These are phyloP conservation scores for Apiosordaria backusii DNA, from an alignment of 495 filamentous ascomycete species.

Conservation along the genomic window DNA sequence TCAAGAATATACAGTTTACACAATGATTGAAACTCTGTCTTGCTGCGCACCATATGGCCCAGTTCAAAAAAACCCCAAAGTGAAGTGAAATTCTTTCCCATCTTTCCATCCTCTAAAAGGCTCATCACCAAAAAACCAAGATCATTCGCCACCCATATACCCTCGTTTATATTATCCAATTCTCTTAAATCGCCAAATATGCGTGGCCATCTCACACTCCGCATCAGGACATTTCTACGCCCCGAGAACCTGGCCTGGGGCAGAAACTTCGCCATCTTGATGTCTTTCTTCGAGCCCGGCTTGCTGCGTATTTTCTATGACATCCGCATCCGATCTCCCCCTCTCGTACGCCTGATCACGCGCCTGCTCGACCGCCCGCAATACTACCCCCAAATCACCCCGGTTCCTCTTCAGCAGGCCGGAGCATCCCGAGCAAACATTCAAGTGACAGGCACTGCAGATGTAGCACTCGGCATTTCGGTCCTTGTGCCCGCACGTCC, in stretches of 20 bases:
- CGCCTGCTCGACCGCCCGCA: conserved; percentile 19
- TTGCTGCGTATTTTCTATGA: too few species aligned
- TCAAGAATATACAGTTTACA: not conserved
- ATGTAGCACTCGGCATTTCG: conserved; percentile 24
- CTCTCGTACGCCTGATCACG: too few species aligned
- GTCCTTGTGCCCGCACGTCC: conserved; percentile 31
- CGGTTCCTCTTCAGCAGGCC: conserved; percentile 11
- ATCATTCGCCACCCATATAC: too few species aligned
- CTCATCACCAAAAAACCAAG: not conserved
- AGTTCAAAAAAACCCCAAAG: not conserved
- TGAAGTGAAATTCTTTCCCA: not conserved
- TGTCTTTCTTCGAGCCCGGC: too few species aligned
- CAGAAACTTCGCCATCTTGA: too few species aligned
- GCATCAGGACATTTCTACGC: too few species aligned
- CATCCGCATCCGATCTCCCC: too few species aligned
- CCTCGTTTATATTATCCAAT: not conserved
- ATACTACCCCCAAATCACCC: conserved; percentile 23
- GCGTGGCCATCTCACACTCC: too few species aligned
- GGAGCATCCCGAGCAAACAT: conserved; percentile 24
- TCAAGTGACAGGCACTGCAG: conserved; percentile 31
- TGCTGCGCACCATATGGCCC: too few species aligned
- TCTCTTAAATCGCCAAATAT: not conserved
- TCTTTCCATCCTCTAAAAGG: not conserved
- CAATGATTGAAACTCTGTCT: not conserved
- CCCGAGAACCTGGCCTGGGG: too few species aligned